Evolutionary conservation across 345 rosid species (phyloP), one percentile per base, ranked within the genome.

Genomic region (Citrus trifoliata): DNA sequence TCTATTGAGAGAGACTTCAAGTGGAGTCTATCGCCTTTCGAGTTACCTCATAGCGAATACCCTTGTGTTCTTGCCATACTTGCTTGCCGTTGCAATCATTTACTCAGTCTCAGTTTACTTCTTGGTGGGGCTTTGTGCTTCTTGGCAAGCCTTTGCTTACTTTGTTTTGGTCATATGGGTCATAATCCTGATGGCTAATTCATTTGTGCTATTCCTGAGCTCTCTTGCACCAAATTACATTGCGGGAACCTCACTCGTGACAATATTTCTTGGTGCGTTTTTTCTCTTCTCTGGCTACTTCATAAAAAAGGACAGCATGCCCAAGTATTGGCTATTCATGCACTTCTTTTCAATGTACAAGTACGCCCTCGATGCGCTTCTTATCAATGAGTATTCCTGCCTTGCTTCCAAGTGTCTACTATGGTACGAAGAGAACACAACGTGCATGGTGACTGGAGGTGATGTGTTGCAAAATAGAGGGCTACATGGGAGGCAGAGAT

Each of bases 201-300:
- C 98, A 3, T 95, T 95, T 68, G 95, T 95, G 37, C 87, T 95
- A 10, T 93, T 91, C 85, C 77, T 95, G 80, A 93, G 98, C 87
- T 93, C 99, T 33, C 77, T 95, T 5, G 95, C 98, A 0, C 99
- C 99, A 27, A 95, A 95, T 71, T 95, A 95, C 82, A 93, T 95
- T 3, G 88, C 98, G 0, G 99, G 97, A 35, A 93, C 98, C 4
- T 92, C 98, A 1, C 84, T 91, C 3, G 93, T 93, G 18, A 92
- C 96, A 1, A 80, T 92, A 42, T 84, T 92, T 67, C 91, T 93
- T 1, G 97, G 89, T 0, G 93, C 88, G 2, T 93, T 93, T 86
- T 95, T 95, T 73, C 88, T 95, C 76, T 95, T 95, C 85, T 95
- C 98, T 1, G 99, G 99, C 10, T 95, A 95, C 84, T 95, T 95